A percentile compares a stretch with the other conserved stretches of the same genome.
Evolutionary conservation across 331 rosid genomes (phyloP).

Genomic region (Acacia pycnantha): DNA sequence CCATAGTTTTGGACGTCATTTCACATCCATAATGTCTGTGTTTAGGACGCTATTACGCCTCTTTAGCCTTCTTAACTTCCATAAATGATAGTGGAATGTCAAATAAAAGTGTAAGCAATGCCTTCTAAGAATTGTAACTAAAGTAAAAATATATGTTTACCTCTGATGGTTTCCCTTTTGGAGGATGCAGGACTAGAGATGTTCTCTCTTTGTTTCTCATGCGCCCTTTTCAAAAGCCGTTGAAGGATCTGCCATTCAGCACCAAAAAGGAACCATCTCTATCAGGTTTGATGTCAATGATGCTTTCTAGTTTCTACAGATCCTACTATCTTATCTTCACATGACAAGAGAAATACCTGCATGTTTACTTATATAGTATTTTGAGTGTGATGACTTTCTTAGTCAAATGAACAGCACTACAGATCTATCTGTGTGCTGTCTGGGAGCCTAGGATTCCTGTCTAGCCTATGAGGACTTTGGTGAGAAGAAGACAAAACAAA

Average conservation of each 20-base stretch:
- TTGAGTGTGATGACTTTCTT: constrained; percentile 28
- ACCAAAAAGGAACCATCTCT: constrained; percentile 31
- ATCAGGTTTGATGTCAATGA: constrained; percentile 42
- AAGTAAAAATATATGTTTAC: constrained; percentile 33
- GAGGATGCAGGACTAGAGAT: constrained; percentile 34
- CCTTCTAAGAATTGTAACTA: not conserved
- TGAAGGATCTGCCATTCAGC: constrained; percentile 55
- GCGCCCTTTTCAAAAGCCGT: constrained; percentile 50
- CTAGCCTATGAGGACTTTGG: constrained; percentile 24
- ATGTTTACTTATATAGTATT: constrained; percentile 44
- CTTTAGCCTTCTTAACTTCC: not conserved
- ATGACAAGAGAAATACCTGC: constrained; percentile 54
- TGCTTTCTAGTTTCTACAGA: constrained; percentile 30
- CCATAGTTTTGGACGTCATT: not conserved
- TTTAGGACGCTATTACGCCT: not conserved
- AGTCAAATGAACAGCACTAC: constrained; percentile 80
- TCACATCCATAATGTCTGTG: not conserved
- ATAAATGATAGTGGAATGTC: not conserved
- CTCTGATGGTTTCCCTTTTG: constrained; percentile 37
- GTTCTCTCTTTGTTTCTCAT: constrained; percentile 40
- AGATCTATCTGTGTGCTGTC: constrained; percentile 74
- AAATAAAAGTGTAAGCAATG: not conserved
- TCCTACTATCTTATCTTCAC: constrained; percentile 29
- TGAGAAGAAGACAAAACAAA: constrained; percentile 65
- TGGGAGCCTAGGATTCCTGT: constrained; percentile 69